Conservation (phyloP, 371 early-diverging fungal species). For the Mucor piriformis region DNA sequence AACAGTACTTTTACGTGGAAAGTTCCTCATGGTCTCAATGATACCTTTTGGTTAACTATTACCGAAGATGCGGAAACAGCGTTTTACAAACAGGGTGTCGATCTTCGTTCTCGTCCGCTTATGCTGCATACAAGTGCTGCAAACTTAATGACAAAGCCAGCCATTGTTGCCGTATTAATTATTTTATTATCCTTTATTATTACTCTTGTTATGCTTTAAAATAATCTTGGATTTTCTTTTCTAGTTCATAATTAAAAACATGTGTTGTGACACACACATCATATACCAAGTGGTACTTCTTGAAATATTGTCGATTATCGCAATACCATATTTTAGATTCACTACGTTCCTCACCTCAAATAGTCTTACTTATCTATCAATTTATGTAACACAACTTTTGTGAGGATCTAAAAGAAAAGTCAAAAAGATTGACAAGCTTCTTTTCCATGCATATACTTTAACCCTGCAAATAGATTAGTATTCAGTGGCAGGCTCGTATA, state of each 20-base stretch:
- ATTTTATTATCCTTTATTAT: background rate
- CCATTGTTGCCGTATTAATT: background rate
- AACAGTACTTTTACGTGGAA: slow-evolving; percentile 32
- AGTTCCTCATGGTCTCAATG: slow-evolving; percentile 31
- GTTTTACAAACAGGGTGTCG: slow-evolving; percentile 8
- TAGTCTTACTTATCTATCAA: too few species aligned
- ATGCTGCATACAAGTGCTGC: slow-evolving; percentile 30
- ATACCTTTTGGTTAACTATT: slow-evolving; percentile 29
- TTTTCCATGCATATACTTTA: too few species aligned
- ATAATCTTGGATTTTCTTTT: background rate
- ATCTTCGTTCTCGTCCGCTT: slow-evolving; percentile 25
- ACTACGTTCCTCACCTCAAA: too few species aligned
- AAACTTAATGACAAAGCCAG: background rate
- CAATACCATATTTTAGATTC: too few species aligned
- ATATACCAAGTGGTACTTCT: too few species aligned
- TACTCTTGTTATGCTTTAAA: background rate
- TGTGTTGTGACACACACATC: too few species aligned
- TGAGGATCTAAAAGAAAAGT: too few species aligned
- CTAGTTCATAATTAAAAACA: background rate
- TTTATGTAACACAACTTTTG: too few species aligned
- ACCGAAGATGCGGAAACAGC: slow-evolving; percentile 18
- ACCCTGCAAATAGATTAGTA: too few species aligned
- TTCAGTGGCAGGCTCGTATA: too few species aligned
- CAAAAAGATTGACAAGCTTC: too few species aligned
- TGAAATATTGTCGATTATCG: too few species aligned